Evolutionary conservation across 2,329 filamentous ascomycete species (phyloP).

Genomic region (Pseudovirgaria hyperparasitica): DNA sequence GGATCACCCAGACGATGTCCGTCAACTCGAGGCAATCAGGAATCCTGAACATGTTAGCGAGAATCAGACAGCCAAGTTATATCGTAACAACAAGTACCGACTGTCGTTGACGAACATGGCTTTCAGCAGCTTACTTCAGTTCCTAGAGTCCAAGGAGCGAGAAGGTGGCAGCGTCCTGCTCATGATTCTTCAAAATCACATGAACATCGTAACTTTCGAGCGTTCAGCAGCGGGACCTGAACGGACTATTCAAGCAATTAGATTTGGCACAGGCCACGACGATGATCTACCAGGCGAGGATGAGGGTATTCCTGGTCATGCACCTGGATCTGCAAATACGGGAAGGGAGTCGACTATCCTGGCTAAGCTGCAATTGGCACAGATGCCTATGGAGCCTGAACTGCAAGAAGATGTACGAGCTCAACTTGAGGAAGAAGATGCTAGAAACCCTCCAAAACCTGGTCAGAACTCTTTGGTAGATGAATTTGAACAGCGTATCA

Average conservation of each 20-base stretch:
- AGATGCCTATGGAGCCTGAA: slow-evolving; percentile 70
- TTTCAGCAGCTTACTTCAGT: slow-evolving; percentile 72
- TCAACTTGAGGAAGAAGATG: slow-evolving; percentile 76
- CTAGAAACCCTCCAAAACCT: slow-evolving; percentile 55
- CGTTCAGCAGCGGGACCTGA: slow-evolving; percentile 41
- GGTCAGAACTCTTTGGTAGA: slow-evolving; percentile 68
- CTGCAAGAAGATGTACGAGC: slow-evolving; percentile 75
- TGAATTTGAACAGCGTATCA: slow-evolving; percentile 77
- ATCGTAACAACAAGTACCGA: slow-evolving; percentile 76
- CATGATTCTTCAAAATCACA: slow-evolving; percentile 52
- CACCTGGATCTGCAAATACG: slow-evolving; percentile 49
- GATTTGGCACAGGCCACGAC: slow-evolving; percentile 40
- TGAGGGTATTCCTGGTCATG: slow-evolving; percentile 56
- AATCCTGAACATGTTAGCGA: slow-evolving; percentile 66
- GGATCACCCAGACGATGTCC: slow-evolving; percentile 70
- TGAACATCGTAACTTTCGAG: slow-evolving; percentile 47
- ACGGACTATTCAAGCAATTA: slow-evolving; percentile 46
- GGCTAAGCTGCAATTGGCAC: slow-evolving; percentile 60
- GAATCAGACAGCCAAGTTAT: slow-evolving; percentile 67
- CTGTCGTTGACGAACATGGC: slow-evolving; percentile 80
- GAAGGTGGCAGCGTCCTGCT: slow-evolving; percentile 69
- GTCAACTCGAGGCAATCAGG: slow-evolving; percentile 58
- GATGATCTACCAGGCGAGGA: slow-evolving; percentile 51
- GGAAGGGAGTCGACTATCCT: slow-evolving; percentile 45
- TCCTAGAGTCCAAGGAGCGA: slow-evolving; percentile 75